Conservation (phyloP, 805 yeast species). For the Nakazawaea ambrosiae region DNA sequence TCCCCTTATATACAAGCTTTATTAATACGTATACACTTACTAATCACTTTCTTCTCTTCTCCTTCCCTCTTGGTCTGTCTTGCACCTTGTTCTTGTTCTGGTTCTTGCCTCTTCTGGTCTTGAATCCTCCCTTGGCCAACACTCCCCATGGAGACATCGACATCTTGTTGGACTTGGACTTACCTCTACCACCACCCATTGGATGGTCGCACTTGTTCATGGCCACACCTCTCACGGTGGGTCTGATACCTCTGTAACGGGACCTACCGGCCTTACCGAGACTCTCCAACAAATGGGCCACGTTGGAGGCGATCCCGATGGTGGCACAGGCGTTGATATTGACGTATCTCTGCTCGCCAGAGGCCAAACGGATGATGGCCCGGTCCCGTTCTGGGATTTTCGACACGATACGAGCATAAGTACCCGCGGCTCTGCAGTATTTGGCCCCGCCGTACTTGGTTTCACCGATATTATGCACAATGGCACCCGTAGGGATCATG, state of each 20-base stretch:
- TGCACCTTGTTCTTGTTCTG: slow-evolving; percentile 78
- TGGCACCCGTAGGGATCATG: slow-evolving; percentile 93
- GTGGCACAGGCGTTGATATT: slow-evolving; percentile 87
- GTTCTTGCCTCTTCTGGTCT: slow-evolving; percentile 88
- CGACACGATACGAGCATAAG: slow-evolving; percentile 82
- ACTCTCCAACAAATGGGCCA: slow-evolving; percentile 82
- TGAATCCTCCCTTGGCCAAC: slow-evolving; percentile 82
- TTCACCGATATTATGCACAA: slow-evolving; percentile 82
- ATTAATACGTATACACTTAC: too few species aligned
- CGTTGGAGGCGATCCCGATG: slow-evolving; percentile 85
- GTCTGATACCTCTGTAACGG: slow-evolving; percentile 89
- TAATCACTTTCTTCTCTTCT: slow-evolving; percentile 13
- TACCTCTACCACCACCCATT: slow-evolving; percentile 99
- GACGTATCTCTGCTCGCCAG: slow-evolving; percentile 92
- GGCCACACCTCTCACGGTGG: slow-evolving; percentile 95
- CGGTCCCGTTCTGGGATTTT: slow-evolving; percentile 63
- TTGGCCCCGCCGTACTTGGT: slow-evolving; percentile 73
- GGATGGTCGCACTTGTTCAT: slow-evolving; percentile 98
- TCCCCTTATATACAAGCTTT: too few species aligned
- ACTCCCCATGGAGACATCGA: slow-evolving; percentile 97
- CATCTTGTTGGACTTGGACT: slow-evolving; percentile 90
- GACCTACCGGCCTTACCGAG: slow-evolving; percentile 97
- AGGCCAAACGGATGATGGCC: slow-evolving; percentile 76
- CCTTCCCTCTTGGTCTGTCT: slow-evolving; percentile 84
- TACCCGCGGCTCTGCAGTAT: slow-evolving; percentile 90